Base-by-base conservation (phyloP, 768 basidiomycete species). In the Dioszegia hungarica region DNA sequence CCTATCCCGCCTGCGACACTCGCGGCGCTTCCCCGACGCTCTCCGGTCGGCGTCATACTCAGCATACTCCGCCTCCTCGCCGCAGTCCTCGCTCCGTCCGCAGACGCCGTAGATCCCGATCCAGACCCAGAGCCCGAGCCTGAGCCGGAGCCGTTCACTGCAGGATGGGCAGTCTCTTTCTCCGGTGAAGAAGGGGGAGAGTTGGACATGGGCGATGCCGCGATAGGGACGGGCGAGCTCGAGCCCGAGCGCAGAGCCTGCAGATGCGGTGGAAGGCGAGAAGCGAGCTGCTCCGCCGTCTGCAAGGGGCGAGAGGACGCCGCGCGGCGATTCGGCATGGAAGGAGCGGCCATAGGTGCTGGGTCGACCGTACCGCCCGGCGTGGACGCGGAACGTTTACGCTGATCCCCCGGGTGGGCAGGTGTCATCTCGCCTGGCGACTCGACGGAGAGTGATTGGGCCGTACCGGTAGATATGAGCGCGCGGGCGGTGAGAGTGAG, bases 261-360 rank as follows among this genome's bases (percentile, higher is more conserved):
- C 17, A 84, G 75, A 53, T 81, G 81, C 1, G 82, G 81, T 27
- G 80, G 77, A 17, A 82, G 70, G 54, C 82, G 79, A 0, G 81
- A 78, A 0, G 79, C 79, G 47, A 83, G 77, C 68, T 80, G 75
- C 27, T 78, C 72, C 20, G 74, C 62, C 22, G 62, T 59, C 36
- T 69, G 62, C 33, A 68, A 56, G 20, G 28, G 29, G 6, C 47
- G 29, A 22, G 20, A 5, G 17, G 41, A 19, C 3, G 15, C 22
- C 11, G 41, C n/a, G 5, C 41, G n/a, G 9, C 41, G 17, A 15
- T 19, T 39, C 10, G 41, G 41, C 5, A 15, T 25, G 27, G 45
- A 10, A 15, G 29, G 25, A 38, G 5, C 22, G 24, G 49, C 14
- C 22, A 24, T 5, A 22, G 36, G 22, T 9, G 15, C 19, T 5